Base-by-base conservation (phyloP, 306 rosid species). In the Casuarina glauca region DNA sequence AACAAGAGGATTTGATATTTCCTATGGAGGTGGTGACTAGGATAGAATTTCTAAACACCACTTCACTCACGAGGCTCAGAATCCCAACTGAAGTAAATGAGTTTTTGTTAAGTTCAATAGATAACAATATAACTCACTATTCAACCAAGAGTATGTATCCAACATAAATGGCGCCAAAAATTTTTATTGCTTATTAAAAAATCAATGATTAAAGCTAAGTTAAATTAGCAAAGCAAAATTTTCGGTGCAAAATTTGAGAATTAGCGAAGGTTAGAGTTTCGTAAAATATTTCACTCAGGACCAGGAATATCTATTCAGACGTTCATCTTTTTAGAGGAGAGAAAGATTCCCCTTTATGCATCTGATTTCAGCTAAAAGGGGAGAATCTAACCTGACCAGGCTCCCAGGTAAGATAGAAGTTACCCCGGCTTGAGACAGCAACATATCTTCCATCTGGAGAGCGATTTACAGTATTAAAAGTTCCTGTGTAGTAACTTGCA, bases 391-490 rank as follows among this genome's bases (percentile, higher is more conserved):
- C 98, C 97, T 94, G 98, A 72, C 98, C 97, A 79, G 97, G 98
- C 84, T 94, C 95, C 98, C 98, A 94, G 69, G 98, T 92, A 76
- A 94, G 84, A 80, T 86, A 94, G 92, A 94, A 94, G 91, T 94
- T 94, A 53, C 98, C 98, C 50, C 97, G 97, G 86, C 97, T 94
- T 38, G 98, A 94, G 81, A 94, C 98, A 46, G 97, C 98, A 61
- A 94, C 98, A 83, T 94, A 94, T 26, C 85, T 87, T 58, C 98
- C 98, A 70, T 94, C 92, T 6, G 98, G 97, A 19, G 97, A 94
- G 81, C 97, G 97, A 70, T 89, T 91, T 61, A 92, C 98, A 9
- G 95, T 84, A 83, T 94, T 94, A 77, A 94, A 92, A 73, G 98
- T 94, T 76, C 97, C 98, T 4, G 97, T 92, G 79, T 94, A 90